Base-by-base conservation (phyloP, 2,329 filamentous ascomycete species). In the Cytospora piceae region DNA sequence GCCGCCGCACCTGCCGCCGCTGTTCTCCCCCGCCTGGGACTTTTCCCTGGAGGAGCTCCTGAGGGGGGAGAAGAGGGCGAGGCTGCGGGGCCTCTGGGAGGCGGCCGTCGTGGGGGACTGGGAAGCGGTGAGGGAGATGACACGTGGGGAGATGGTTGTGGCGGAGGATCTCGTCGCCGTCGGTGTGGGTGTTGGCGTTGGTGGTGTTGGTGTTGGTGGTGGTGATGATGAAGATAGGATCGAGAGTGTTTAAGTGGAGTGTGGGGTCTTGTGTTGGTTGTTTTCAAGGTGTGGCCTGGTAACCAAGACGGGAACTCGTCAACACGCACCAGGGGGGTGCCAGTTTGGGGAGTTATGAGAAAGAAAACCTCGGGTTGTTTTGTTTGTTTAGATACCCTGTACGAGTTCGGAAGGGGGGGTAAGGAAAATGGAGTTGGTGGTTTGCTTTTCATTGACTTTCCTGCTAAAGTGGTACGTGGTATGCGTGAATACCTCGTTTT, bases 101-200 rank as follows among this genome's bases (percentile, higher is more conserved):
- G 63, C 63, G 17, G 63, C 58, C 7, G 32, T 49, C 12, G 52
- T 42, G 31, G 32, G 46, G 27, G 11, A 42, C n/a, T 65, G 58
- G 39, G 58, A 52, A 39, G 39, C 39, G 31, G 52, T 65, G 39
- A 39, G 61, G 22, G 53, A 61, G 51, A 39, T 42, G 58, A 65
- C 63, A 1, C 37, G 29, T 22, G 46, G 46, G 1, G 22, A 2
- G 27, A 37, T 55, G 22, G 58, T 32, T 7, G 32, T 29, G 22
- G 63, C 52, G 20, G 32, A 52, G 14, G 42, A 34, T 37, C 22
- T 61, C n/a, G 52, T 65, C 17, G 42, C 29, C 20, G 20, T 39
- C 51, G 20, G 27, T 42, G 54, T 31, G 14, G 32, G 39, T 49
- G 27, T 29, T 29, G 27, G 5, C 5, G 27, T 29, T 29, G 27